Evolutionary conservation across 345 rosid genomes (phyloP).

Genomic region (Salix arbutifolia): DNA sequence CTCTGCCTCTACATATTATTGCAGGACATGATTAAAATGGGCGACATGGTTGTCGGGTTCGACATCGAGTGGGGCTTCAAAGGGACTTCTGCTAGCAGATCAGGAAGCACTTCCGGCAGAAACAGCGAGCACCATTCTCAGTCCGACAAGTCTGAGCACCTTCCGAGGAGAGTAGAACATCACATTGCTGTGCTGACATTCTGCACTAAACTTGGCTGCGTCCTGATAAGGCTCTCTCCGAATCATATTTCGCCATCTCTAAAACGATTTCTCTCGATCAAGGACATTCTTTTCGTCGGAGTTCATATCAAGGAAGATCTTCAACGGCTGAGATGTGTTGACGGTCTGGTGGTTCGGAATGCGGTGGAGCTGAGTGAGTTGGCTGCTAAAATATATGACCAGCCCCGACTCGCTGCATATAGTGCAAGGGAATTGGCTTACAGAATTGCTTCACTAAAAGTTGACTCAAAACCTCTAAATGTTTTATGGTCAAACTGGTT

Average conservation of each 20-base stretch:
- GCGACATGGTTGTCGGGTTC: slow-evolving; percentile 26
- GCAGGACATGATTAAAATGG: slow-evolving; percentile 28
- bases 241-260: slow-evolving; percentile 20
- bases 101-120: slow-evolving; percentile 14
- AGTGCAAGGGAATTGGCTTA: slow-evolving; percentile 21
- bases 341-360: slow-evolving; percentile 22
- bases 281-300: slow-evolving; percentile 23
- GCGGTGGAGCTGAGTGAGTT: slow-evolving; percentile 23
- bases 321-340: not conserved
- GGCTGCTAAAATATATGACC: slow-evolving; percentile 26
- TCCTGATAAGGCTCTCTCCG: slow-evolving; percentile 18
- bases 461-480: slow-evolving; percentile 18
- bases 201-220: slow-evolving; percentile 27
- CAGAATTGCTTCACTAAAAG: slow-evolving; percentile 8
- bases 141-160: slow-evolving; percentile 10
- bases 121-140: not conserved
- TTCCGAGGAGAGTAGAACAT: slow-evolving; percentile 14
- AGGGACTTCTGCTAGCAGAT: slow-evolving; percentile 9
- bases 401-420: slow-evolving; percentile 17
- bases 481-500: slow-evolving; percentile 33
- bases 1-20: slow-evolving; percentile 28
- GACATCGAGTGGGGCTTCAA: slow-evolving; percentile 31
- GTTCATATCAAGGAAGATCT: slow-evolving; percentile 30
- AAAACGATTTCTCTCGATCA: slow-evolving; percentile 14
- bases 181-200: slow-evolving; percentile 23